Percentiles rank a stretch among this genome's conserved stretches.
Evolutionary conservation across 2,329 filamentous ascomycete species (phyloP).

Genomic region (Pyrenochaeta sp.): DNA sequence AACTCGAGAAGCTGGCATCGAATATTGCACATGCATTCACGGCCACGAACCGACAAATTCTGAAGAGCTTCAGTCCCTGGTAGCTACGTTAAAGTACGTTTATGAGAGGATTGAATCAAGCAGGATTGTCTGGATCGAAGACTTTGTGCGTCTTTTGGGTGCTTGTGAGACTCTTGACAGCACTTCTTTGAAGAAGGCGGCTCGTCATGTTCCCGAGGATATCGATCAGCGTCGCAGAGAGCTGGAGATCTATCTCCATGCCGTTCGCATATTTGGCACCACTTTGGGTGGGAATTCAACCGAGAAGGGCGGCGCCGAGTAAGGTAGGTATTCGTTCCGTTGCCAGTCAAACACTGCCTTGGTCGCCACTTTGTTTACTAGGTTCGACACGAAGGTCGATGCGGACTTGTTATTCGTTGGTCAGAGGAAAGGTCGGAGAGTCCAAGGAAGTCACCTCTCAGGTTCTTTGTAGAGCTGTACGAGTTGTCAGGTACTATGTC

Average conservation of each 20-base stretch:
- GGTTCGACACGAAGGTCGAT: conserved; percentile 1
- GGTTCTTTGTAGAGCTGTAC: neutral
- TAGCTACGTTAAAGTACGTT: neutral
- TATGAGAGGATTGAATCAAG: neutral
- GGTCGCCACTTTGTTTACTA: neutral
- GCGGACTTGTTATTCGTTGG: neutral
- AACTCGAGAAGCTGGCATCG: neutral
- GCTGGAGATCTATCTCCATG: neutral
- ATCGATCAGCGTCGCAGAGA: neutral
- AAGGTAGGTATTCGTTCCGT: neutral
- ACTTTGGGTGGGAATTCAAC: conserved; percentile 1
- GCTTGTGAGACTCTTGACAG: neutral
- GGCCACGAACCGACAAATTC: neutral
- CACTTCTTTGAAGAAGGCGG: neutral
- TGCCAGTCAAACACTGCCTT: neutral
- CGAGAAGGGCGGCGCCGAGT: neutral
- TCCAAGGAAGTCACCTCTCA: neutral
- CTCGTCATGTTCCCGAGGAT: neutral
- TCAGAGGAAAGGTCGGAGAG: neutral
- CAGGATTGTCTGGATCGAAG: neutral
- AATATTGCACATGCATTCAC: neutral
- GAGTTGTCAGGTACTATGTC: neutral
- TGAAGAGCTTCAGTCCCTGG: neutral
- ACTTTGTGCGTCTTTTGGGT: conserved; percentile 1
- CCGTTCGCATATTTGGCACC: neutral